Base-by-base conservation (phyloP, 139 green algal genomes). In the Haematococcus lacustris region DNA sequence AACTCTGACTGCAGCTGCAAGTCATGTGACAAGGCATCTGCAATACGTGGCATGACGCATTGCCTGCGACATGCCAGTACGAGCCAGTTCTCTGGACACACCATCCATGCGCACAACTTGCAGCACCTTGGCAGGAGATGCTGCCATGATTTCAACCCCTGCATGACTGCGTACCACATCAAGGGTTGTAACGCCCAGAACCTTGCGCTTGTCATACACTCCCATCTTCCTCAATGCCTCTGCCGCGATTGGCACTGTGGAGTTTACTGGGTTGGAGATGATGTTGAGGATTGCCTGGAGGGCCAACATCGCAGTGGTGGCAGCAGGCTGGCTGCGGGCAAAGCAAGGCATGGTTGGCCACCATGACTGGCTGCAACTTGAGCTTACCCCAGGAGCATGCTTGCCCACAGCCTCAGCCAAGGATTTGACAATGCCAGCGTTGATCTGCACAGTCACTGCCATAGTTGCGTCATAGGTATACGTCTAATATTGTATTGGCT, bases 181-280 rank as follows among this genome's bases (percentile, higher is more conserved):
- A 34, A 97, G 79, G 30, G 91, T 96, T 71, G 91, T 96, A 1
- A 97, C 91, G 41, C 91, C 91, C 67, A 95, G 72, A 17, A 96
- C 63, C 79, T 85, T 85, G 62, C 79, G 79, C 75, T 81, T 81
- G 82, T 98, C 87, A 75, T 96, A 98, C 6, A 87, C 87, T 61
- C 95, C 96, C 26, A 86, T 78, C 40, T 69, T 78, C 66, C 90
- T 93, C 23, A 94, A 72, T 1, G 93, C 84, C 82, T 99, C 94
- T 4, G 93, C 93, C 2, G 94, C 96, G 70, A 99, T 99, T 62
- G 96, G 94, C 1, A 99, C 96, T 3, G 96, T 99, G 51, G 91
- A 97, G 89, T 99, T 99, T 50, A 99, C 96, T 0, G 96, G 96
- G 87, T 99, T 99, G 74, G 89, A 96, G 81, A 99, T 99, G 78